Percentiles rank a stretch among this genome's conserved stretches.
Conservation (phyloP, 805 yeast genomes). For the Candida saitoana region DNA sequence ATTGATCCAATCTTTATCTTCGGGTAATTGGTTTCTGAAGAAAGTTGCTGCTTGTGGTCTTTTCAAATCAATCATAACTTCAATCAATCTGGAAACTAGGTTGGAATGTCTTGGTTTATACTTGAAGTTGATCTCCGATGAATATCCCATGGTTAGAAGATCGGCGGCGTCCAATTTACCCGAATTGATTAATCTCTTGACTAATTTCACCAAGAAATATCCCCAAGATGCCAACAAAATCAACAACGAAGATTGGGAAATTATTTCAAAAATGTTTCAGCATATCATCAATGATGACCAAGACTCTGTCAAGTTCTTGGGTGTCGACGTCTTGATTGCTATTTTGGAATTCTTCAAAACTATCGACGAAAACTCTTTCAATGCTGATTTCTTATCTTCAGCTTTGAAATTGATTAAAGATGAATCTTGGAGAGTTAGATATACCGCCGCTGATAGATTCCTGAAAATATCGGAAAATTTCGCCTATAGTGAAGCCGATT, state of each 20-base stretch:
- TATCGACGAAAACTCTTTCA: conserved; percentile 54
- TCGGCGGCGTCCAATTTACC: conserved; percentile 89
- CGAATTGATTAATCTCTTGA: conserved; percentile 53
- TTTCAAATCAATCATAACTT: conserved; percentile 62
- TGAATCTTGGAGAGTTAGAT: conserved; percentile 97
- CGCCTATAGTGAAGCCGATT: conserved; percentile 50
- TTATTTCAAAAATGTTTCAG: conserved; percentile 78
- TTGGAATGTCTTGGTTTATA: conserved; percentile 63
- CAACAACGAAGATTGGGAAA: conserved; percentile 66
- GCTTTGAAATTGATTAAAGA: conserved; percentile 74
- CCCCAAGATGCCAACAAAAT: conserved; percentile 31
- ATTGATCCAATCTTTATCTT: conserved; percentile 69
- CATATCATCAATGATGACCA: conserved; percentile 77
- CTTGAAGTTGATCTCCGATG: conserved; percentile 74
- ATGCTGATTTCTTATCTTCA: conserved; percentile 58
- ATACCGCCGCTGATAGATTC: conserved; percentile 95
- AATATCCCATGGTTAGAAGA: conserved; percentile 96
- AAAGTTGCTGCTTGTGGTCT: conserved; percentile 91
- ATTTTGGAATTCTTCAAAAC: conserved; percentile 66
- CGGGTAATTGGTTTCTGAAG: conserved; percentile 91
- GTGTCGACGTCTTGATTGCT: conserved; percentile 83
- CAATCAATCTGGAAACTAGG: conserved; percentile 54
- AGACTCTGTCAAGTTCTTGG: conserved; percentile 88
- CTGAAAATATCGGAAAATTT: conserved; percentile 67
- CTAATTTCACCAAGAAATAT: conserved; percentile 41